These are phyloP conservation scores for Phytophthora agathidicida DNA, from an alignment of 352 stramenopile genomes.

Conservation along the genomic window DNA sequence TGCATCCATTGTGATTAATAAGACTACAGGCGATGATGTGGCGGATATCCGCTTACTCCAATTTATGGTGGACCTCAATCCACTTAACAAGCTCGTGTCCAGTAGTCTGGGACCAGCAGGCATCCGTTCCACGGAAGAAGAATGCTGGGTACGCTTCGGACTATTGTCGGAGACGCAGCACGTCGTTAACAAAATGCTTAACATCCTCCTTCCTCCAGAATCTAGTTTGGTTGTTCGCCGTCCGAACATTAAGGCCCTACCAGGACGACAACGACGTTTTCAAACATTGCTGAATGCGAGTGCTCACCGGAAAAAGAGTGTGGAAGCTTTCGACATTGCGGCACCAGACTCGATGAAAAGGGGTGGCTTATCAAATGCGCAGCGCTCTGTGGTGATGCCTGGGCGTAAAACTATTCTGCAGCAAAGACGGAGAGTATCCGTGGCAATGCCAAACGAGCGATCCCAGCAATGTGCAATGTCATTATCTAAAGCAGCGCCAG, in stretches of 20 bases:
- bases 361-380: neutral
- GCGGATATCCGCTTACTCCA: conserved; percentile 30
- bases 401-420: neutral
- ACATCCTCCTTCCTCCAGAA: conserved; percentile 5
- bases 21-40: neutral
- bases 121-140: conserved; percentile 54
- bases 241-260: neutral
- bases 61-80: conserved; percentile 62
- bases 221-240: neutral
- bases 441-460: neutral
- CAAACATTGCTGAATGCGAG: neutral
- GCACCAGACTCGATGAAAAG: neutral
- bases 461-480: neutral
- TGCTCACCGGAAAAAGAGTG: neutral
- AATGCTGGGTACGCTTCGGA: conserved; percentile 70
- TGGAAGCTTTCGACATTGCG: neutral
- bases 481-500: conserved; percentile 1
- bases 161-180: conserved; percentile 44
- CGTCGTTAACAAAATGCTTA: conserved; percentile 19
- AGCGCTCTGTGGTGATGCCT: neutral
- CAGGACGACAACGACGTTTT: neutral
- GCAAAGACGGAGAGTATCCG: conserved; percentile 5
- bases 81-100: conserved; percentile 42
- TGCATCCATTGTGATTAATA: neutral
- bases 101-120: conserved; percentile 37